Base-by-base conservation (phyloP, 495 filamentous ascomycete species). In the Emericellopsis terricola region DNA sequence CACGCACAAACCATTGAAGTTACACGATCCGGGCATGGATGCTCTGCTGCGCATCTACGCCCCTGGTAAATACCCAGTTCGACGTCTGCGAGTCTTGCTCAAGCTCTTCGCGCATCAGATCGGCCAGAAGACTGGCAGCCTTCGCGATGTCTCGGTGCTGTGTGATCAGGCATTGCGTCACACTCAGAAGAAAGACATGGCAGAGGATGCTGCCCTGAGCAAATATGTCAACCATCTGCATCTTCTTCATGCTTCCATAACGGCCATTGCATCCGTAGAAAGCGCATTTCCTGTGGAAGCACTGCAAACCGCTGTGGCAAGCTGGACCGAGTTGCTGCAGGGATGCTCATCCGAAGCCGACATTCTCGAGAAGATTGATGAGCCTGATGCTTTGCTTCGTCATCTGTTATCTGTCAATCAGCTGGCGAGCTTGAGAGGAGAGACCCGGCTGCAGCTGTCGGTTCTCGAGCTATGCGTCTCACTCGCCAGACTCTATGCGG, bases 351-450 rank as follows among this genome's bases (percentile, higher is more conserved):
- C 66, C 29, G 62, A 53, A 47, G 43, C 56, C 8, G 56, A 68
- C 1, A 44, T 91, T 13, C 37, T 62, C n/a, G 45, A 49, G 8
- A 51, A 52, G n/a, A 48, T 92, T 23, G 72, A 81, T 34, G 71
- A 84, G 41, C 46, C 68, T 4, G 54, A 65, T 4, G 62, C 65
- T 15, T 69, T 74, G 34, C 38, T 79, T 8, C 44, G 60, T 23
- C 74, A 82, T 36, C 59, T 92, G 8, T 65, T 72, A 38, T 64
- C 71, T 2, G 45, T 85, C n/a, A 66, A 71, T 14, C 78, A 93
- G 36, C 91, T 80, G 43, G 63, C 82, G 2, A 75, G 76, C 21
- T 76, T 86, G 45, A 78, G 78, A 37, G 84, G 83, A 2, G 49
- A 59, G 15, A 55, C 59, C 17, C 47, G 41, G 9, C 43, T 60